Conservation (phyloP, 352 stramenopile species). For the Globisporangium spiculum region DNA sequence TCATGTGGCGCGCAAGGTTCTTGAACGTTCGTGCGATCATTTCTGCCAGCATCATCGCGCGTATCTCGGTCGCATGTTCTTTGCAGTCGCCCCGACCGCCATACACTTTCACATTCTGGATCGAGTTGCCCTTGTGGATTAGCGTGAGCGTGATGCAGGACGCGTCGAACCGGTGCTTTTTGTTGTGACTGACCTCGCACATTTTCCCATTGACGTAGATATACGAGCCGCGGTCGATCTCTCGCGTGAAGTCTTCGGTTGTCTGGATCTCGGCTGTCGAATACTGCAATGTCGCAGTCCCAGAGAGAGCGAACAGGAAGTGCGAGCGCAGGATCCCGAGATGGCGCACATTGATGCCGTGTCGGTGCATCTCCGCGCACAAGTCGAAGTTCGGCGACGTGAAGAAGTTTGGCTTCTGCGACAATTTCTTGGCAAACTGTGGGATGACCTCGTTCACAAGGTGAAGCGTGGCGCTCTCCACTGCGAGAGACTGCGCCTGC, state of each 20-base stretch:
- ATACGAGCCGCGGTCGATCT: constrained; percentile 68
- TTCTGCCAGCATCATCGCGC: constrained; percentile 71
- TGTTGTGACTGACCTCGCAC: constrained; percentile 43
- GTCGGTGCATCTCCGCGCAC: constrained; percentile 80
- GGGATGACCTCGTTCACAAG: constrained; percentile 78
- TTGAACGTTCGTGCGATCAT: constrained; percentile 89
- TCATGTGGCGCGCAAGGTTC: constrained; percentile 75
- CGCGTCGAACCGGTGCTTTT: constrained; percentile 45
- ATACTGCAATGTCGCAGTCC: constrained; percentile 80
- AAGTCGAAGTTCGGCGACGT: constrained; percentile 48
- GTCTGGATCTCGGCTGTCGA: constrained; percentile 76
- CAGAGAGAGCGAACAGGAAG: constrained; percentile 76
- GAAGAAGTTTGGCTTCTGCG: constrained; percentile 55
- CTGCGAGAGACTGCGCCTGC: constrained; percentile 61
- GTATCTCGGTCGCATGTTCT: constrained; percentile 48
- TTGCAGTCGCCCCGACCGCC: constrained; percentile 62
- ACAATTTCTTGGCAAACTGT: constrained; percentile 77
- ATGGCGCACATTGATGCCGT: constrained; percentile 90
- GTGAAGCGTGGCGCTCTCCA: constrained; percentile 69
- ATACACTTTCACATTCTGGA: constrained; percentile 71
- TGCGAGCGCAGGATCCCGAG: constrained; percentile 76
- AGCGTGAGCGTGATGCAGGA: constrained; percentile 63
- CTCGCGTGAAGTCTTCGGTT: constrained; percentile 75
- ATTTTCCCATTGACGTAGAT: constrained; percentile 57
- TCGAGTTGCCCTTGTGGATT: constrained; percentile 54